Evolutionary conservation across 2,329 filamentous ascomycete genomes (phyloP).

Genomic region (Xylariaceae sp.): DNA sequence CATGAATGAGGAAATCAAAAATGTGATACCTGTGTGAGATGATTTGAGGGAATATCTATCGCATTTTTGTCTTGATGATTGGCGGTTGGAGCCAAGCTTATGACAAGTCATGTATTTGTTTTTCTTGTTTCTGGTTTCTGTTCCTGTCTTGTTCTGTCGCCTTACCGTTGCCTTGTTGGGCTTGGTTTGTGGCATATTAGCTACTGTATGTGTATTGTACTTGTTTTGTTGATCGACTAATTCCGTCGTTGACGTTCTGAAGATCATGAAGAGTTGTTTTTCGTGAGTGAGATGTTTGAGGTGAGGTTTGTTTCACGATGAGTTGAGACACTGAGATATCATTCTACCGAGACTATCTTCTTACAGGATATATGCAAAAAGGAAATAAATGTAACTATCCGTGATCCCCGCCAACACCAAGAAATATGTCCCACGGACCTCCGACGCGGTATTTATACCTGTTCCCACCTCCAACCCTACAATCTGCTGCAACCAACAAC

Average conservation of each 20-base stretch:
- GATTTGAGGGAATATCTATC: neutral
- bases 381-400: no score
- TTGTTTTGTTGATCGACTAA: neutral
- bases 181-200: neutral
- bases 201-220: neutral
- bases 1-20: neutral
- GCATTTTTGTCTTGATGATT: no score
- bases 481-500: neutral
- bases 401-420: no score
- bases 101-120: neutral
- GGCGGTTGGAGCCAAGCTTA: neutral
- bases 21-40: neutral
- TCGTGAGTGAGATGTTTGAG: no score
- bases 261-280: no score
- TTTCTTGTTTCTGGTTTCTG: neutral
- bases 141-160: neutral
- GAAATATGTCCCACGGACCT: no score
- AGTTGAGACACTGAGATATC: no score
- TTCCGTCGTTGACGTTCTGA: neutral
- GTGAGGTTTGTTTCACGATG: no score
- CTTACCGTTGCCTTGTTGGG: neutral
- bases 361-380: no score
- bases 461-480: no score
- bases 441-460: no score
- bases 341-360: no score